Percentiles rank a stretch among this genome's conserved stretches.
These are phyloP conservation scores for Bassia scoparia DNA, from an alignment of 148 eudicot genomes.

Conservation along the genomic window DNA sequence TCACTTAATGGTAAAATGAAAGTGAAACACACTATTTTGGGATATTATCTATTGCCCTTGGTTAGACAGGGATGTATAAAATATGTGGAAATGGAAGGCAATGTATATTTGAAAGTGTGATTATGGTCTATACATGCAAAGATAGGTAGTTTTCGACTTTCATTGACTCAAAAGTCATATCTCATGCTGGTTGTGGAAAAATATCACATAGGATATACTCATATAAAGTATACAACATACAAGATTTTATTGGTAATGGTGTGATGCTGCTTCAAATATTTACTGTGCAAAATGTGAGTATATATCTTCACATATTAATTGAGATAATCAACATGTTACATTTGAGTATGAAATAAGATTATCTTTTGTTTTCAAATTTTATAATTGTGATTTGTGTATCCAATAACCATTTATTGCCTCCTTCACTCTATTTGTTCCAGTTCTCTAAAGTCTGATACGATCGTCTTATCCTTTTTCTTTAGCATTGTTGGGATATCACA, in stretches of 20 bases:
- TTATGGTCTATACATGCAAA: neutral
- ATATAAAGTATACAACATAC: too few species aligned
- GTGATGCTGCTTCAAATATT: neutral
- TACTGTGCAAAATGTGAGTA: neutral
- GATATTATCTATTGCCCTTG: neutral
- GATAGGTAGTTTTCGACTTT: neutral
- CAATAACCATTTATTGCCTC: neutral
- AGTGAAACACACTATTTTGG: neutral
- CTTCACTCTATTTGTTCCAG: neutral
- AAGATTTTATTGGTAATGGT: neutral
- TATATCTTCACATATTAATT: neutral
- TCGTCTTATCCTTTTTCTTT: neutral
- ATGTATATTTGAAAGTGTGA: neutral
- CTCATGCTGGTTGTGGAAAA: too few species aligned
- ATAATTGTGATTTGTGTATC: too few species aligned
- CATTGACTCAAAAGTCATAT: neutral
- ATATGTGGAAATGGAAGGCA: neutral
- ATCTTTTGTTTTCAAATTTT: too few species aligned
- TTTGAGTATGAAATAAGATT: neutral
- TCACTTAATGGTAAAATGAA: neutral
- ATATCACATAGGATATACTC: too few species aligned
- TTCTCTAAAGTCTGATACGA: neutral
- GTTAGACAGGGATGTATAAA: neutral
- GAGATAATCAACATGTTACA: neutral
- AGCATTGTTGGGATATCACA: conserved; percentile 99